Percentiles rank a stretch among this genome's conserved stretches.
phyloP scores from a whole-genome alignment of 495 filamentous ascomycete genomes.

The Aspergillus ellipticus region DNA sequence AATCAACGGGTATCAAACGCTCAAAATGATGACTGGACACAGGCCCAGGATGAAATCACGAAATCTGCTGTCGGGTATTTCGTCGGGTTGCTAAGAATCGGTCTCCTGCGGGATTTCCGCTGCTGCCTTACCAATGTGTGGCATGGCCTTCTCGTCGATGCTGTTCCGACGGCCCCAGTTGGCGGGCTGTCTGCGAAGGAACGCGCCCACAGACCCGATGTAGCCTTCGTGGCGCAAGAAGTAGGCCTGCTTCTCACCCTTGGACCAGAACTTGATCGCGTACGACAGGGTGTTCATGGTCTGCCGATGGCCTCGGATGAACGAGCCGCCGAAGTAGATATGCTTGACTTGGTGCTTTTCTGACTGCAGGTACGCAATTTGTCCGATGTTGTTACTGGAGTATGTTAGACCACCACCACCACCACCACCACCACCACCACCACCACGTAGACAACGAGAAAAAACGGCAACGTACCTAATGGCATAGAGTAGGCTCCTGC shows the following conservation, averaged over 20 bases:
- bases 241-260: conserved; percentile 90
- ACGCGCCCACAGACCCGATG: conserved; percentile 92
- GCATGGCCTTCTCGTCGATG: conserved; percentile 45
- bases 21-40: conserved; percentile 4
- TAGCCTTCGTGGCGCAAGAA: conserved; percentile 96
- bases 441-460: background rate
- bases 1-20: conserved; percentile 23
- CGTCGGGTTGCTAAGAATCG: background rate
- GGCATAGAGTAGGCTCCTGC: conserved; percentile 74
- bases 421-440: no score
- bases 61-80: conserved; percentile 1
- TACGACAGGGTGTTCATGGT: conserved; percentile 96
- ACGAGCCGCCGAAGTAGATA: conserved; percentile 96
- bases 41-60: background rate
- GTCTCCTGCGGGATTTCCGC: background rate
- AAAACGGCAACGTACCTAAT: conserved; percentile 50
- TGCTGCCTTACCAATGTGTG: conserved; percentile 18
- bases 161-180: conserved; percentile 91
- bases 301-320: conserved; percentile 93
- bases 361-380: conserved; percentile 93
- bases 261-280: conserved; percentile 95
- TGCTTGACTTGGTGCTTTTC: conserved; percentile 85
- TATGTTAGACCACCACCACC: conserved; percentile 21
- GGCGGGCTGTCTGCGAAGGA: conserved; percentile 80
- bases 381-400: conserved; percentile 89